phyloP scores from a whole-genome alignment of 805 yeast species.

The Wickerhamomyces kurtzmanii region DNA sequence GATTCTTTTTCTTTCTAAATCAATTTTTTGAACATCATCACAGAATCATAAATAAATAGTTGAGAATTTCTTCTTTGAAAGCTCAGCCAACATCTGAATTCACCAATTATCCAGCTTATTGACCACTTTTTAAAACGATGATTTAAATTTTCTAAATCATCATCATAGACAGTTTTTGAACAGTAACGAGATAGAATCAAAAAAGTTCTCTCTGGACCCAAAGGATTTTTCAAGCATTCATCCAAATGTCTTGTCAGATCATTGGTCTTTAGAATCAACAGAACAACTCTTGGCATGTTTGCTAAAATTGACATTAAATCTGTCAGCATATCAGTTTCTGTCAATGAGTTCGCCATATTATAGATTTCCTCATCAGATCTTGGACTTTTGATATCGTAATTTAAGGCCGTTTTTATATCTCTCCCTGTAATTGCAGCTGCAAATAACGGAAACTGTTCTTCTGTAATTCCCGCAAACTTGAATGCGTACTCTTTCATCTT shows the following conservation, averaged over 20 bases:
- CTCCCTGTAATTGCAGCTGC: conserved; percentile 95
- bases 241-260: conserved; percentile 87
- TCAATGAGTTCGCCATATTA: conserved; percentile 54
- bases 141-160: conserved; percentile 39
- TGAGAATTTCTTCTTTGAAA: conserved; percentile 1
- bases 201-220: conserved; percentile 84
- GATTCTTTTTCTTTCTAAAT: background rate
- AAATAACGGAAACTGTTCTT: conserved; percentile 72
- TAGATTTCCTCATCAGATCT: conserved; percentile 56
- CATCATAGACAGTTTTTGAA: conserved; percentile 69
- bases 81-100: conserved; percentile 1
- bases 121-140: conserved; percentile 1
- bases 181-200: conserved; percentile 86
- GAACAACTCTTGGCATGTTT: conserved; percentile 74
- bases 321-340: conserved; percentile 54
- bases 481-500: conserved; percentile 68
- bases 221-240: conserved; percentile 69
- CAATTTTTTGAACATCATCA: conserved; percentile 2
- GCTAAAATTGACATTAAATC: conserved; percentile 75
- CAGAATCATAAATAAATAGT: conserved; percentile 1
- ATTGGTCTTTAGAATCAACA: conserved; percentile 84
- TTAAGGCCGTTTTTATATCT: conserved; percentile 66
- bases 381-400: conserved; percentile 44
- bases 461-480: conserved; percentile 67
- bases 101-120: background rate